Conservation (phyloP, 2,329 filamentous ascomycete species). For the Trichophyton simii region DNA sequence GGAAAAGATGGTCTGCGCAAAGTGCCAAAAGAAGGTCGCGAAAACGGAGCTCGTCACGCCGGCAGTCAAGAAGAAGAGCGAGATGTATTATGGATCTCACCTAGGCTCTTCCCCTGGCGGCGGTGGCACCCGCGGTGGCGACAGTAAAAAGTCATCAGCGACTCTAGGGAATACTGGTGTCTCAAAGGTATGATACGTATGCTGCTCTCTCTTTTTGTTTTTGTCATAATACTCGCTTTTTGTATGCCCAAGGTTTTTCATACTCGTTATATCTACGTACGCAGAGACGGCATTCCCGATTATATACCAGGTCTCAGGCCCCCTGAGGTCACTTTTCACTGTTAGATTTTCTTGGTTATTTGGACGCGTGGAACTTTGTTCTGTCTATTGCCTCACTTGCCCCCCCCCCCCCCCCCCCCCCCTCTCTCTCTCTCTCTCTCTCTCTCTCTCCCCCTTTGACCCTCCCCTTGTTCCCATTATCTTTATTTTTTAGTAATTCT, state of each 20-base stretch:
- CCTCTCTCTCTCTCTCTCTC: no score
- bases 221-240: neutral
- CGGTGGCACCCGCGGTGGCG: slow-evolving; percentile 25
- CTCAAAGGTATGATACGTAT: slow-evolving; percentile 39
- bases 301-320: no score
- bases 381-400: no score
- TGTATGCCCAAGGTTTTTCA: no score
- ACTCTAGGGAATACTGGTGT: slow-evolving; percentile 48
- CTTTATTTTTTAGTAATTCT: neutral
- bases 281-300: neutral
- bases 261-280: no score
- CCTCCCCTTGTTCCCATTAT: neutral
- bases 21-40: slow-evolving; percentile 50
- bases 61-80: slow-evolving; percentile 53
- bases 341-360: no score
- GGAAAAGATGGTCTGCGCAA: slow-evolving; percentile 48
- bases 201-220: neutral
- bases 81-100: slow-evolving; percentile 53
- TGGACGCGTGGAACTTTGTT: no score
- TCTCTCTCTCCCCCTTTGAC: neutral
- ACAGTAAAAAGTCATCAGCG: slow-evolving; percentile 34
- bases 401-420: neutral
- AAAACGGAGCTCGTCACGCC: slow-evolving; percentile 51
- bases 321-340: no score
- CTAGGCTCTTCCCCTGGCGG: slow-evolving; percentile 26